Evolutionary conservation across 805 yeast species (phyloP), one percentile per base, ranked within the genome.

Genomic region (Kuraishia borneana): DNA sequence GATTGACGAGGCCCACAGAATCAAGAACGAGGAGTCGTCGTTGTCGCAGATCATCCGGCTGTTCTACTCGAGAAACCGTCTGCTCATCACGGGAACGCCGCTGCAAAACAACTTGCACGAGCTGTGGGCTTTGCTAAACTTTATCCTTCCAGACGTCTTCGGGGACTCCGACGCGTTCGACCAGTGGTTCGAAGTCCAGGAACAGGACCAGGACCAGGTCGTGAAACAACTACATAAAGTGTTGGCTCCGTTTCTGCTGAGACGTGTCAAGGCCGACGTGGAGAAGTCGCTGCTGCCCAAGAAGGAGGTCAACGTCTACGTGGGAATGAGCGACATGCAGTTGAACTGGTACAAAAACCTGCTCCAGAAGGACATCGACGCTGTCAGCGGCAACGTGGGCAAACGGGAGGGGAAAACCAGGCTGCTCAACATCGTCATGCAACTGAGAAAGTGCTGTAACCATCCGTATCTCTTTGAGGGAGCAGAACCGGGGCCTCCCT

Each of bases 371-470:
- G 92, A 82, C 51, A 70, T 82, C 26, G 89, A 82, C 58, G 92
- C 92, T 1, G 88, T 82, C 7, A 82, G 82, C 53, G 89, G 87
- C 12, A 76, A 80, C 3, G 80, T 82, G n/a, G 95, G 95, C 2
- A 87, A 85, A 55, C 68, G 94, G 37, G 97, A 89, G 53, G 87
- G 89, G 5, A 89, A 89, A 50, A 87, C 96, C 1, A 68, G 97
- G 37, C 62, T 92, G 41, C 65, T 89, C 38, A 89, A 89, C 51
- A 89, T 89, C 47, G 97, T 89, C 31, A 82, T 82, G 94, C 94
- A 82, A 53, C 61, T 82, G 10, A 70, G 97, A 48, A 89, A 89
- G 55, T 89, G 97, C 55, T 89, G 97, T 58, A 82, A 82, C 46
- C 94, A 82, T 57, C 94, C 94, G 10, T 82, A 82, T 49, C 56